Conservation (phyloP, 2,329 filamentous ascomycete genomes). For the Plenodomus biglobosus region DNA sequence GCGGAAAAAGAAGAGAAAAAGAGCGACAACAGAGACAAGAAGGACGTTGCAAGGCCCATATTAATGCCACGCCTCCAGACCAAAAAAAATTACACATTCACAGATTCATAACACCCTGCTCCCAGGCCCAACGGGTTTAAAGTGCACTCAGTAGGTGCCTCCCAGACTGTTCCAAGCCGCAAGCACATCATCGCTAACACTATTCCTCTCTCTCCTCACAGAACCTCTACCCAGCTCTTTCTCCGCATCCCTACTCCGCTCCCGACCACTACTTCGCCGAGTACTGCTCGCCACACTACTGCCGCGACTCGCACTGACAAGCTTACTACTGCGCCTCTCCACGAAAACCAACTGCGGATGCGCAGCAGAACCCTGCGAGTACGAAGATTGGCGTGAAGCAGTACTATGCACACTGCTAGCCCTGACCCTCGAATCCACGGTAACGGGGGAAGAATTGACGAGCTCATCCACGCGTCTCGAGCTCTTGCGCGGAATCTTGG, state of each 20-base stretch:
- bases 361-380: slow-evolving; percentile 11
- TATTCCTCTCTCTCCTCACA: slow-evolving; percentile 30
- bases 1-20: slow-evolving; percentile 15
- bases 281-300: slow-evolving; percentile 32
- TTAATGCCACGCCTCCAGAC: no score
- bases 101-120: background rate
- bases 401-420: slow-evolving; percentile 28
- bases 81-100: background rate
- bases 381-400: slow-evolving; percentile 13
- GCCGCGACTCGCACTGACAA: slow-evolving; percentile 17
- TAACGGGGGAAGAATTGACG: slow-evolving; percentile 8
- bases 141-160: slow-evolving; percentile 32
- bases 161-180: slow-evolving; percentile 52
- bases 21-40: background rate
- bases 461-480: slow-evolving; percentile 20
- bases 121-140: background rate
- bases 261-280: slow-evolving; percentile 21
- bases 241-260: no score
- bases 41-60: no score
- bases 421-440: slow-evolving; percentile 15
- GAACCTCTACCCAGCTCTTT: slow-evolving; percentile 5
- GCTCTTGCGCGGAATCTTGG: slow-evolving; percentile 13
- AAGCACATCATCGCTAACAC: slow-evolving; percentile 51
- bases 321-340: background rate
- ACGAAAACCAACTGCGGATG: background rate